These are phyloP conservation scores for Bacidia gigantensis DNA, from an alignment of 495 filamentous ascomycete species.

Conservation along the genomic window DNA sequence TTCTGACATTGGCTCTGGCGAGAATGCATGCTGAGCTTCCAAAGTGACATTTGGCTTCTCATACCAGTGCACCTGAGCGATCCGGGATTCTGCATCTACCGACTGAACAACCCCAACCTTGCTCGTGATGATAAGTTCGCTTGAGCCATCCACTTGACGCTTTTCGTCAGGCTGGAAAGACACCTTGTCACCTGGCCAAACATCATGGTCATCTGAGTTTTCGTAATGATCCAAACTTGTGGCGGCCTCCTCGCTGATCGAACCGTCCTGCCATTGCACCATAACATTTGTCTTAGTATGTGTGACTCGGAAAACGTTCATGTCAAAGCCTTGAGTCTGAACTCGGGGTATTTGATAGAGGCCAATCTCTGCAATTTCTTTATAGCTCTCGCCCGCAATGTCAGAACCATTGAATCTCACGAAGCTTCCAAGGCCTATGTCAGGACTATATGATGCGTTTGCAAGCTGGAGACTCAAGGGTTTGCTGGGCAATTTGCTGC, in stretches of 20 bases:
- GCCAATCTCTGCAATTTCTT: constrained; percentile 7
- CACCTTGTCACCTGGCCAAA: constrained; percentile 48
- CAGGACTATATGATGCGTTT: constrained; percentile 12
- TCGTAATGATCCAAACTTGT: constrained; percentile 32
- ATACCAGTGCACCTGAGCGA: constrained; percentile 43
- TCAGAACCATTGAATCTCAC: constrained; percentile 41
- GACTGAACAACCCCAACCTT: constrained; percentile 45
- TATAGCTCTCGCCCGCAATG: neutral
- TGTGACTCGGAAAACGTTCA: constrained; percentile 40
- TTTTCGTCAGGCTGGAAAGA: constrained; percentile 30
- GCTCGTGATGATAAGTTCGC: neutral
- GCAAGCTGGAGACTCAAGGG: constrained; percentile 14
- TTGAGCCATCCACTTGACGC: neutral
- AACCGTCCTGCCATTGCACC: constrained; percentile 48
- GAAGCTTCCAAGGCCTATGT: constrained; percentile 26
- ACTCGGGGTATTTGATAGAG: constrained; percentile 31
- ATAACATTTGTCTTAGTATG: constrained; percentile 32
- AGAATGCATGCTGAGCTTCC: constrained; percentile 19
- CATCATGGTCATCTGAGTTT: constrained; percentile 38
- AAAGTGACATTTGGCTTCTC: constrained; percentile 24
- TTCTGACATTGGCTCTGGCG: constrained; percentile 22
- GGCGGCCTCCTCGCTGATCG: constrained; percentile 30
- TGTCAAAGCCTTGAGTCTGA: constrained; percentile 41
- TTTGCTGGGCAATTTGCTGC: constrained; percentile 5
- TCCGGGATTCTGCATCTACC: constrained; percentile 37